Percentiles rank a stretch among this genome's conserved stretches.
phyloP scores from a whole-genome alignment of 257 asterid species.

The Petunia secreta region DNA sequence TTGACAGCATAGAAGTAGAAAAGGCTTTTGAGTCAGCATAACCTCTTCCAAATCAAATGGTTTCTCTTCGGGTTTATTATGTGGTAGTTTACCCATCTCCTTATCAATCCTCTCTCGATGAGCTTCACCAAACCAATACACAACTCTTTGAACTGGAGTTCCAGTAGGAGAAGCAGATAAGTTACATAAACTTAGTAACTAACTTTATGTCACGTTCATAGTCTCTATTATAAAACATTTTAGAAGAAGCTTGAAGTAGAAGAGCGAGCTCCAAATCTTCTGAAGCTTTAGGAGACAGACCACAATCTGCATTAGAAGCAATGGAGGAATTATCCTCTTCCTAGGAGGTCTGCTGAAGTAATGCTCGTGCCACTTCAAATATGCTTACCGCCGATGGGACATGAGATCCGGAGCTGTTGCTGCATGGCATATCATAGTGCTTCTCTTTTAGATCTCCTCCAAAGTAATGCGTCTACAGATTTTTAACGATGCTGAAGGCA shows the following conservation, averaged over 20 bases:
- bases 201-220: constrained; percentile 35
- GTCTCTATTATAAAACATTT: constrained; percentile 31
- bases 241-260: constrained; percentile 38
- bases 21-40: constrained; percentile 7
- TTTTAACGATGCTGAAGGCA: constrained; percentile 27
- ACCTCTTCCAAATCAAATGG: constrained; percentile 34
- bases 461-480: constrained; percentile 26
- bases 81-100: constrained; percentile 14
- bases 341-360: neutral
- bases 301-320: neutral
- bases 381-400: constrained; percentile 31
- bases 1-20: constrained; percentile 5
- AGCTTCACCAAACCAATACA: constrained; percentile 37
- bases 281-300: constrained; percentile 19
- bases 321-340: constrained; percentile 18
- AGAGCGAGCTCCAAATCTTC: constrained; percentile 35
- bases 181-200: constrained; percentile 30
- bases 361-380: constrained; percentile 32
- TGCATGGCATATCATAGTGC: neutral
- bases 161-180: constrained; percentile 30
- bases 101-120: constrained; percentile 39
- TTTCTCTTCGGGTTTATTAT: constrained; percentile 7
- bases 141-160: constrained; percentile 38
- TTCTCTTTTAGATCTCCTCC: constrained; percentile 2
- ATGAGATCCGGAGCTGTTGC: neutral